Evolutionary conservation across 2,329 filamentous ascomycete species (phyloP), one percentile per base, ranked within the genome.

Genomic region (Sarocladium oryzae): DNA sequence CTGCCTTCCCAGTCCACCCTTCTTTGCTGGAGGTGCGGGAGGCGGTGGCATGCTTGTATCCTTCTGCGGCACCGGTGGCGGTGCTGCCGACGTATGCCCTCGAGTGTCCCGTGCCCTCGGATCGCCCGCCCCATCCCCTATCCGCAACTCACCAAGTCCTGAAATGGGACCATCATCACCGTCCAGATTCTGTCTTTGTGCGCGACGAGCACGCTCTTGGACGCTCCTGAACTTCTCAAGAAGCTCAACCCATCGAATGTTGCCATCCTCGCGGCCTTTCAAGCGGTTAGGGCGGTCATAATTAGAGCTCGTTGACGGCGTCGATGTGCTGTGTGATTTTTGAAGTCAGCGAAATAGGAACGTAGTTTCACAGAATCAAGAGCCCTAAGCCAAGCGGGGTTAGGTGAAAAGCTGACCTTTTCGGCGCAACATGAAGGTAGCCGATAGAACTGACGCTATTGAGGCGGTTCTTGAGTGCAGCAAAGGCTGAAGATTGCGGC

Each of bases 401-500:
- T 30, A 13, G 18, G 16, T 38, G 52, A 55, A 50, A 51, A 53
- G 83, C 84, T 70, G 84, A 93, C 88, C 81, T 78, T 78, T 88
- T 72, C 50, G 78, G 87, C 56, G 85, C 84, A 58, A 88, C 86
- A 64, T 97, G 92, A 55, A 99, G 74, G 67, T 96, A 95, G 38
- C 92, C 93, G 65, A 99, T 97, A 50, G 93, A 91, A 72, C 89
- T 95, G 58, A 99, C 93, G 68, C 89, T 96, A 69, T 97, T 97
- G 49, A 99, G 78, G 37, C 93, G 84, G 64, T 99, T 99, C 66
- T 96, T 97, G 52, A 99, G 76, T 2, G 93, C 92, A 24, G 91
- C 93, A 70, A 99, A 99, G 8, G 93, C 95, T 24, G 90, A 95
- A 15, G 92, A 97, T 69, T 99, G 93, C 0, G 93, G 93, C n/a